Evolutionary conservation across 176 grass and related monocot species (phyloP), one percentile per base, ranked within the genome.

Genomic region (Melocanna baccifera): DNA sequence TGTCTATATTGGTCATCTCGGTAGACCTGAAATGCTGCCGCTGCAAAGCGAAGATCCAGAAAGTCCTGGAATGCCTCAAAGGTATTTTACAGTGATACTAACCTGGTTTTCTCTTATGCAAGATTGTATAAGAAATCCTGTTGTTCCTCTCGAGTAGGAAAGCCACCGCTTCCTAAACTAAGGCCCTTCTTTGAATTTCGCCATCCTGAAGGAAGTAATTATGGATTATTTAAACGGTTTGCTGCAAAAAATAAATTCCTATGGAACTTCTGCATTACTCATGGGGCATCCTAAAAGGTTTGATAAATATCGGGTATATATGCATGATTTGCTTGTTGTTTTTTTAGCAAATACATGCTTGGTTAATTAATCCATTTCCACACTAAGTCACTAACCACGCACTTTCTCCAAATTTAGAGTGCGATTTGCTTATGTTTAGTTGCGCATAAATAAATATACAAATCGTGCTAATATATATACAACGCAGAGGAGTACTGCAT

Each of bases 1-100:
- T 89, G 82, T 0, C 18, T 30, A 85, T 89, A 51, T 10, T 89
- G 70, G 48, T 89, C 45, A 69, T 89, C 64, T 25, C 62, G 28
- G 52, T 67, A 29, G 19, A 89, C 77, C 62, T 63, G 77, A 16
- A 66, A 20, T 89, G 83, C 70, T 23, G 42, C 82, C 42, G 63
- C 62, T 76, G 77, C 76, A 80, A 37, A 29, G 25, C 63, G 48
- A 85, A 69, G 29, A 89, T 89, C 76, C 32, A 5, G 50, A 81
- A 15, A 45, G 70, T 89, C 29, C 69, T 85, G 12, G 76, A 40
- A n/a, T 52, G 82, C 19, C 82, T 85, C 32, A 3, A 74, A 85
- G 76, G 82, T 89, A 63, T 74, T 61, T 61, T 70, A 32, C 16
- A 23, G 9, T 46, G 45, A 47, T 13, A 56, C 53, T 56, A 22